phyloP scores from a whole-genome alignment of 2,329 filamentous ascomycete species.

The Pseudocercospora eumusae region DNA sequence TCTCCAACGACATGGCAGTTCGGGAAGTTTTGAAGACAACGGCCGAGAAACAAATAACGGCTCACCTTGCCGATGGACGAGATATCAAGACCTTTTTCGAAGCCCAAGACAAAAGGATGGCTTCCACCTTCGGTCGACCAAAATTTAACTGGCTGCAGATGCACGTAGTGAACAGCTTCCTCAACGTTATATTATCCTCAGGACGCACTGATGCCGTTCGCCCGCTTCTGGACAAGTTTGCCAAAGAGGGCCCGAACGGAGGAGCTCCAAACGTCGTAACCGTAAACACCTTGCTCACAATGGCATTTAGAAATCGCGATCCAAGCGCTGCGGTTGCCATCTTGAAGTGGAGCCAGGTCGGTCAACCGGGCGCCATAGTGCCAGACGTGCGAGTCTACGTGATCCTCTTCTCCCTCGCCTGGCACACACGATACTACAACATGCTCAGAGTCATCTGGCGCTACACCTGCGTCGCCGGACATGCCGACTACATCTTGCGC shows the following conservation, averaged over 20 bases:
- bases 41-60: conserved; percentile 21
- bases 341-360: conserved; percentile 22
- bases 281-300: conserved; percentile 34
- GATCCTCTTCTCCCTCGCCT: conserved; percentile 34
- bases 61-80: conserved; percentile 22
- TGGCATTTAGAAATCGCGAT: conserved; percentile 22
- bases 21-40: conserved; percentile 16
- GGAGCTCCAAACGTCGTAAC: conserved; percentile 23
- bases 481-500: conserved; percentile 22
- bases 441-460: conserved; percentile 39
- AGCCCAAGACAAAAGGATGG: conserved; percentile 24
- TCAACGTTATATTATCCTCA: conserved; percentile 25
- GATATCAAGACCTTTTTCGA: conserved; percentile 25
- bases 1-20: conserved; percentile 21
- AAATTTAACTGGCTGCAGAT: conserved; percentile 32
- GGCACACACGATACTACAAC: conserved; percentile 32
- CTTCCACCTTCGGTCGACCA: conserved; percentile 6
- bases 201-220: conserved; percentile 30
- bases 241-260: neutral
- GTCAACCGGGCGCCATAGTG: conserved; percentile 17
- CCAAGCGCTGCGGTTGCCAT: conserved; percentile 24
- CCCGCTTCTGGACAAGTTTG: conserved; percentile 26
- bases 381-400: conserved; percentile 24
- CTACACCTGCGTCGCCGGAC: conserved; percentile 36
- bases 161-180: conserved; percentile 30